phyloP scores from a whole-genome alignment of 1,284 basidiomycete species.

The Stygiomarasmius scandens region DNA sequence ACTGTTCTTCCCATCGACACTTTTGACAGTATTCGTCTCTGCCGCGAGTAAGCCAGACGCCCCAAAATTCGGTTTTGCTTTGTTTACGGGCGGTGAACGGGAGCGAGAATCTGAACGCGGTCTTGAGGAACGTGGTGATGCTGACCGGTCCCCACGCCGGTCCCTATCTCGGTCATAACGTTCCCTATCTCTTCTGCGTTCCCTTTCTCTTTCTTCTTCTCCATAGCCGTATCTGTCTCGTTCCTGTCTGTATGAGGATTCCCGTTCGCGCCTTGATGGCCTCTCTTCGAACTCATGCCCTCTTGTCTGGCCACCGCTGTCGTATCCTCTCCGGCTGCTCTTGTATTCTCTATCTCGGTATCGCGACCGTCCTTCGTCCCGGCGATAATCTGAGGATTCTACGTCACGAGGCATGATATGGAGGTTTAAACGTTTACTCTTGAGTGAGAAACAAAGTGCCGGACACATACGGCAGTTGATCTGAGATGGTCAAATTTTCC shows the following conservation, averaged over 20 bases:
- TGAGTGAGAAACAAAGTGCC: not conserved
- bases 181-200: constrained; percentile 45
- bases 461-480: too few relatives aligned
- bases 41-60: constrained; percentile 92
- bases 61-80: constrained; percentile 85
- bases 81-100: constrained; percentile 48
- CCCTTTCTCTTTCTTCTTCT: constrained; percentile 42
- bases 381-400: not conserved
- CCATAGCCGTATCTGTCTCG: constrained; percentile 29
- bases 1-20: constrained; percentile 67
- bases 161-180: constrained; percentile 40
- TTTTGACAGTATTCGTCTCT: constrained; percentile 87
- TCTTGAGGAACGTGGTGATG: constrained; percentile 51
- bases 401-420: not conserved
- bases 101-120: constrained; percentile 32
- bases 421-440: too few relatives aligned
- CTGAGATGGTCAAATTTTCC: too few relatives aligned
- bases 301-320: not conserved
- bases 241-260: constrained; percentile 10
- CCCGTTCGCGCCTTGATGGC: constrained; percentile 8
- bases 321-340: not conserved
- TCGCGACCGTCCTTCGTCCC: not conserved
- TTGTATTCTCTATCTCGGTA: not conserved
- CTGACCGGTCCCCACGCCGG: constrained; percentile 50
- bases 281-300: not conserved